Evolutionary conservation across 352 stramenopile genomes (phyloP).

Genomic region (Globisporangium nunn): DNA sequence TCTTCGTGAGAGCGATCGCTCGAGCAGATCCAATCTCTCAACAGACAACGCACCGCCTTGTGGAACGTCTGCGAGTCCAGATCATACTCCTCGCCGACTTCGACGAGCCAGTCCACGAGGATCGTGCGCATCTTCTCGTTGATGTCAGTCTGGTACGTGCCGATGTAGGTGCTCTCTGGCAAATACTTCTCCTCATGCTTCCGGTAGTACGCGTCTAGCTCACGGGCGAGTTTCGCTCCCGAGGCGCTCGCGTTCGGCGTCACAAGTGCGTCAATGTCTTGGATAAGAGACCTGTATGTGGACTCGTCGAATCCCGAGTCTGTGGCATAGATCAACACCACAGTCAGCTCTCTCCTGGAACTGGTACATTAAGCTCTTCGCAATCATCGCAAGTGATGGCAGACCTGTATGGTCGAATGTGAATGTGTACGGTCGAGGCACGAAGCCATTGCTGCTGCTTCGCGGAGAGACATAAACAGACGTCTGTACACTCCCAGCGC

Average conservation of each 20-base stretch:
- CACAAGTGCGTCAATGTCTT: conserved; percentile 47
- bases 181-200: conserved; percentile 78
- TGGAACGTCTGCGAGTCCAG: conserved; percentile 79
- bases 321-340: conserved; percentile 5
- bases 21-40: neutral
- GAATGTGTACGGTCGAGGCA: conserved; percentile 45
- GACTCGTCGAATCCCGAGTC: conserved; percentile 67
- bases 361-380: no score
- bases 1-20: neutral
- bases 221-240: conserved; percentile 46
- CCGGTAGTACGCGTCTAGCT: conserved; percentile 57
- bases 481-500: conserved; percentile 1
- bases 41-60: conserved; percentile 40
- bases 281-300: conserved; percentile 40
- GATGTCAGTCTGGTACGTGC: conserved; percentile 92
- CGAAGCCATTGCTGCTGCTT: conserved; percentile 16
- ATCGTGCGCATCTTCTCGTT: conserved; percentile 99
- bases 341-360: neutral
- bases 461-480: neutral
- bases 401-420: conserved; percentile 46
- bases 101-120: conserved; percentile 98
- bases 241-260: conserved; percentile 22
- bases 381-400: neutral
- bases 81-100: conserved; percentile 83
- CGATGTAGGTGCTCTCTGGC: conserved; percentile 50